Evolutionary conservation across 352 stramenopile genomes (phyloP), one percentile per base, ranked within the genome.

Genomic region (Thraustochytrium striatum): DNA sequence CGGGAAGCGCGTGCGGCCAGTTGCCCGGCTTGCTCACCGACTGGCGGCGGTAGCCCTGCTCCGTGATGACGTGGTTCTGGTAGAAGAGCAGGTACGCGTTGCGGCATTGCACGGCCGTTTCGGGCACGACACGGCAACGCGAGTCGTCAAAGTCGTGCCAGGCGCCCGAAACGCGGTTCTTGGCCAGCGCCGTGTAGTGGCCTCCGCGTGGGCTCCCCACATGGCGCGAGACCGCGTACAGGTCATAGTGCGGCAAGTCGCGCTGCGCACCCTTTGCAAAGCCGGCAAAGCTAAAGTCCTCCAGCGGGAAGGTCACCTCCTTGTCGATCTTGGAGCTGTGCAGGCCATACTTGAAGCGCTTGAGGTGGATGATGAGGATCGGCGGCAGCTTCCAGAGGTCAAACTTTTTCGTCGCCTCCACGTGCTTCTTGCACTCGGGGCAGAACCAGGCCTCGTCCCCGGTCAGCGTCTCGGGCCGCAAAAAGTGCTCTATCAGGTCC

Each of bases 361-460:
- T 99, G n/a, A 99, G 87, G 53, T 99, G 96, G 72, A 99, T 97
- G n/a, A 99, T 95, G 2, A 99, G 86, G 55, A 99, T 83, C 0
- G 95, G 95, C 39, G 97, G 97, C 50, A 98, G 84, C 30, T 95
- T 89, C 95, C 95, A 99, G 0, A 99, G 83, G 81, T 97, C 95
- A 89, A 98, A 97, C 58, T 94, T 94, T 84, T 98, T 98, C 11
- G 90, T 97, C 81, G 89, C 84, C 19, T 82, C 69, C 35, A 61
- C 68, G 88, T 83, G 93, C 86, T 84, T 93, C 86, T 87, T 94
- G 86, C 83, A 97, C 87, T 86, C 97, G 86, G 86, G 90, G 82
- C 90, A 95, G 82, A 93, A 94, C 88, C 89, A 93, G 59, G 91
- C 73, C 47, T 96, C 94, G 61, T 87, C 89, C 39, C 90, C 86